Base-by-base conservation (phyloP, 148 eudicot genomes). In the Cornus controversa region DNA sequence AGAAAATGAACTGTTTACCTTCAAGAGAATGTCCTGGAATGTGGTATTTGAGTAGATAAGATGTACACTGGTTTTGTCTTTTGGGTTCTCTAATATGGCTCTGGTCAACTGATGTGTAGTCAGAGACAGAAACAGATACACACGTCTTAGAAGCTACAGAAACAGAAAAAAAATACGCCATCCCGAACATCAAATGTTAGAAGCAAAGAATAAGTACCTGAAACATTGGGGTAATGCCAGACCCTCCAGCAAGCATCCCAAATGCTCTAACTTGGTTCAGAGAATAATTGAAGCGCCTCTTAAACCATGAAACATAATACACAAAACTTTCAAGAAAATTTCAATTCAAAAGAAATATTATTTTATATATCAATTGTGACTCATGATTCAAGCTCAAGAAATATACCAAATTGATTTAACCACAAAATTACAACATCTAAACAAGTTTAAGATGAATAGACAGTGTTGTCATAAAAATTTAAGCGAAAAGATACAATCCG, bases 161-260 rank as follows among this genome's bases (percentile, higher is more conserved):
- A 14, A 60, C 6, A n/a, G 9, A 22, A 5, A 1, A 18, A 18
- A 1, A 3, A 60, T 1, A 60, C 22, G 24, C 23, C 0, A 25
- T 50, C 16, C 0, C 45, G 45, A 40, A 40, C 45, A 1, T 50
- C 57, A 50, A 11, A 16, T 13, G 57, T 50, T 50, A 14, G 23
- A 60, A 60, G 8, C 5, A 3, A 6, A 18, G 24, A n/a, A n/a
- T 60, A 60, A 18, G 8, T 18, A 84, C 90, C 87, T 87, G 90
- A 75, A 82, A 84, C 90, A 87, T 84, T 23, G 87, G 90, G 57
- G 90, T 87, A 58, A 87, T 83, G 26, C 90, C 90, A 7, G 88
- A 65, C 16, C 90, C 90, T 28, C 90, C 88, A 71, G 88, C 90
- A 69, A 87, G 79, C 88, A 87, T 87, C 53, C 88, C 90, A 31